Evolutionary conservation across 352 stramenopile genomes (phyloP).

Genomic region (Phytopythium boreale): DNA sequence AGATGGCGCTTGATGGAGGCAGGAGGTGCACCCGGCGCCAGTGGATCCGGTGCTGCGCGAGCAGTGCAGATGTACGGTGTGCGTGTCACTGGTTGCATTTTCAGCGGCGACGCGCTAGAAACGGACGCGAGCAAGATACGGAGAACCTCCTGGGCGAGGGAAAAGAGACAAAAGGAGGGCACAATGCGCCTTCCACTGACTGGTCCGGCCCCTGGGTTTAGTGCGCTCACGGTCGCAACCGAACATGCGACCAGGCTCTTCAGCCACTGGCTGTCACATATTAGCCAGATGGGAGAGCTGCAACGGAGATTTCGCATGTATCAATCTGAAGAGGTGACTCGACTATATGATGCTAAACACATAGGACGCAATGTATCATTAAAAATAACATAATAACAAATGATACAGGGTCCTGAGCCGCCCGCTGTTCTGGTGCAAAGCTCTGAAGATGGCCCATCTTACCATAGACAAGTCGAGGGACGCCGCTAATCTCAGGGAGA

Average conservation of each 20-base stretch:
- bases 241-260: neutral
- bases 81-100: slow-evolving; percentile 28
- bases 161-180: neutral
- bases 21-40: slow-evolving; percentile 6
- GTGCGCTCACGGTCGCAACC: neutral
- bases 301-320: neutral
- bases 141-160: slow-evolving; percentile 18
- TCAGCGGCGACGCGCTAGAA: slow-evolving; percentile 7
- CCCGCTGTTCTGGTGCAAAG: slow-evolving; percentile 6
- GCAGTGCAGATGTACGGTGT: neutral
- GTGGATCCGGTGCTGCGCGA: slow-evolving; percentile 4
- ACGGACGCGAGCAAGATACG: slow-evolving; percentile 21
- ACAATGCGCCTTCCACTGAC: neutral
- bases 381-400: too few species aligned
- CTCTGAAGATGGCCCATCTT: slow-evolving; percentile 7
- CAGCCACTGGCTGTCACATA: slow-evolving; percentile 13
- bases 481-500: slow-evolving; percentile 6
- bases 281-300: slow-evolving; percentile 5
- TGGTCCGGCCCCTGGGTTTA: slow-evolving; percentile 18
- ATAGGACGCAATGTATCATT: too few species aligned
- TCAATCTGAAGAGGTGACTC: neutral
- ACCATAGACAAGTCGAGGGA: slow-evolving; percentile 8
- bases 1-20: neutral
- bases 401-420: neutral
- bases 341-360: too few species aligned